Conservation (phyloP, 495 filamentous ascomycete species). For the Lophiostoma macrostomum region DNA sequence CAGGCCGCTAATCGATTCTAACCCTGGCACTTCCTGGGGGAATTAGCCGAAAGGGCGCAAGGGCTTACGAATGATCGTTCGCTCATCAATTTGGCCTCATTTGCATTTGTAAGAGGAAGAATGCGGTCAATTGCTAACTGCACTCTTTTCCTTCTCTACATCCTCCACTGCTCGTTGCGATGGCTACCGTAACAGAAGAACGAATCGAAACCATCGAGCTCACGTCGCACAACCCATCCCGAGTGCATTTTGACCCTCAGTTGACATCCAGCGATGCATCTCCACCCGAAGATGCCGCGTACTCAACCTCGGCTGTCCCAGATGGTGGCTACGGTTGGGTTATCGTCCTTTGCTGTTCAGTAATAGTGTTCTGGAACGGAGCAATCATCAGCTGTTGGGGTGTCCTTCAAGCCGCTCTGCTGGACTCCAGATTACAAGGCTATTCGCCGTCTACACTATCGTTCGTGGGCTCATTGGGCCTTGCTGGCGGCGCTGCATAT, state of each 20-base stretch:
- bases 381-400: conserved; percentile 57
- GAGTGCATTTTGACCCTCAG: neutral
- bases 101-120: too few species aligned
- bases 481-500: conserved; percentile 49
- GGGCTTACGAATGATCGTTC: too few species aligned
- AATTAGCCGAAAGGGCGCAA: too few species aligned
- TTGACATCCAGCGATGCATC: neutral
- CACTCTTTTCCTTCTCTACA: too few species aligned
- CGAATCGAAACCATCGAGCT: neutral
- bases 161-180: too few species aligned
- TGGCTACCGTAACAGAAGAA: conserved; percentile 13
- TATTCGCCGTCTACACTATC: conserved; percentile 43
- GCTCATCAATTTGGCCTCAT: too few species aligned
- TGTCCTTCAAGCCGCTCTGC: conserved; percentile 53
- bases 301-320: conserved; percentile 36
- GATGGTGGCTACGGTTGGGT: conserved; percentile 62
- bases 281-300: conserved; percentile 8
- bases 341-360: conserved; percentile 50
- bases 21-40: too few species aligned
- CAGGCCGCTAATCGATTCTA: too few species aligned
- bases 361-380: conserved; percentile 55
- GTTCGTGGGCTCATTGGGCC: conserved; percentile 54
- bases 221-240: neutral
- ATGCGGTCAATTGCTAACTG: too few species aligned
- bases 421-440: conserved; percentile 43